phyloP scores from a whole-genome alignment of 2,329 filamentous ascomycete genomes.

The Colletotrichum orbiculare region DNA sequence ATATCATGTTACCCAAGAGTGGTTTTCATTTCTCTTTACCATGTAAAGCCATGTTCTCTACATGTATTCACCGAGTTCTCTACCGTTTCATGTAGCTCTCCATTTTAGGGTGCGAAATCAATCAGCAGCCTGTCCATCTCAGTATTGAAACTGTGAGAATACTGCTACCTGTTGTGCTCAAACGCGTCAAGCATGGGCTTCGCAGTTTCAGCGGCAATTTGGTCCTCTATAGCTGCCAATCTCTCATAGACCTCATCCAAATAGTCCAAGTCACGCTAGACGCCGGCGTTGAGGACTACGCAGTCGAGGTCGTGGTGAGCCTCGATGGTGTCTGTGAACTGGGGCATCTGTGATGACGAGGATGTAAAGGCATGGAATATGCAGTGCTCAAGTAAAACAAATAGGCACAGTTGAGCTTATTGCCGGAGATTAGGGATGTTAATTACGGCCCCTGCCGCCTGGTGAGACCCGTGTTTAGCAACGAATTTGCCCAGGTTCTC shows the following conservation, averaged over 20 bases:
- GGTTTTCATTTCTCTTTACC: too few relatives aligned
- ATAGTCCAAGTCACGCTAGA: too few relatives aligned
- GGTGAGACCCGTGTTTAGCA: constrained; percentile 52
- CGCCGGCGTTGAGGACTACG: too few relatives aligned
- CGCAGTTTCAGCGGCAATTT: constrained; percentile 2
- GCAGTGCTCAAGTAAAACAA: neutral
- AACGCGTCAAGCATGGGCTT: constrained; percentile 20
- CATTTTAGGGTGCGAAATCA: constrained; percentile 41
- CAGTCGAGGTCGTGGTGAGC: neutral
- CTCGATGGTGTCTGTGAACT: constrained; percentile 34
- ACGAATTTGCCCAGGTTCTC: constrained; percentile 62
- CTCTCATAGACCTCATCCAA: constrained; percentile 52
- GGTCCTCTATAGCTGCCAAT: too few relatives aligned
- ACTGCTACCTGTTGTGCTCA: constrained; percentile 13
- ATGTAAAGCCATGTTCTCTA: too few relatives aligned
- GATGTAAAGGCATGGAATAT: neutral
- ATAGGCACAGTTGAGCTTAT: neutral
- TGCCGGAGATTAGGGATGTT: constrained; percentile 5
- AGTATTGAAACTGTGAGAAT: constrained; percentile 6
- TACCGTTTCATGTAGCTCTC: neutral
- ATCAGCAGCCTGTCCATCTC: constrained; percentile 12
- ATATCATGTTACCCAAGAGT: too few relatives aligned
- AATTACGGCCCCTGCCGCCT: constrained; percentile 43
- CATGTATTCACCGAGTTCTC: too few relatives aligned
- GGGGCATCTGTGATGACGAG: neutral